Conservation (phyloP, 805 yeast genomes). For the Metschnikowia lunata region DNA sequence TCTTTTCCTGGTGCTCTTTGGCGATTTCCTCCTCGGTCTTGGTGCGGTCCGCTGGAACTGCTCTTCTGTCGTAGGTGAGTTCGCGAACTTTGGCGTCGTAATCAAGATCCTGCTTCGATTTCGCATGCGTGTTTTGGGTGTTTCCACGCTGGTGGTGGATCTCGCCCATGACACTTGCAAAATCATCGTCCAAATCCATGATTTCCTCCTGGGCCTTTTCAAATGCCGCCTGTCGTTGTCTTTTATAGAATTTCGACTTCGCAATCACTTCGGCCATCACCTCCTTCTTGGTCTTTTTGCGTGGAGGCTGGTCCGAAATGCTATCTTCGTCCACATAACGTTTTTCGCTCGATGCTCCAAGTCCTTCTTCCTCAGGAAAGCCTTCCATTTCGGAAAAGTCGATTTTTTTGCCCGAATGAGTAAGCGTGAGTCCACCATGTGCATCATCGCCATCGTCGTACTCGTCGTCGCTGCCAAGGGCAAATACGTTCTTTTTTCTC, state of each 20-base stretch:
- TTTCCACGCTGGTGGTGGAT: conserved; percentile 25
- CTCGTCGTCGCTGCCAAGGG: conserved; percentile 71
- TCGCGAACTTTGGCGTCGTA: conserved; percentile 67
- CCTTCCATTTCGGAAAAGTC: conserved; percentile 44
- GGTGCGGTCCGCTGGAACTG: conserved; percentile 78
- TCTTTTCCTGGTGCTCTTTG: conserved; percentile 55
- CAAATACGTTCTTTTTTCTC: conserved; percentile 43
- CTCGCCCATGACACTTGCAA: conserved; percentile 63
- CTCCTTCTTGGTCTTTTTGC: conserved; percentile 74
- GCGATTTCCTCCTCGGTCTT: conserved; percentile 70
- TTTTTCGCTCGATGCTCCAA: conserved; percentile 10
- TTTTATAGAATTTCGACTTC: conserved; percentile 72
- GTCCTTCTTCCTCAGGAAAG: conserved; percentile 29
- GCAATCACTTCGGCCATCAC: conserved; percentile 85
- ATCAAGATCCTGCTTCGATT: conserved; percentile 42
- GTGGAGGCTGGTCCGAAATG: conserved; percentile 35
- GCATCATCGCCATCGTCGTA: conserved; percentile 42
- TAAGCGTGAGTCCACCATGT: conserved; percentile 48
- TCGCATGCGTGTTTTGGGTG: conserved; percentile 22
- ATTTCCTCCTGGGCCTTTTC: conserved; percentile 57
- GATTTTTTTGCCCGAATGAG: conserved; percentile 75
- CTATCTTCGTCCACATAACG: conserved; percentile 39
- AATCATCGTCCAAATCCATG: conserved; percentile 66
- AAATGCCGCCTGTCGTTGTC: conserved; percentile 66
- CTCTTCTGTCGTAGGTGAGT: conserved; percentile 64